Evolutionary conservation across 306 rosid genomes (phyloP).

Genomic region (Medicago arabica): DNA sequence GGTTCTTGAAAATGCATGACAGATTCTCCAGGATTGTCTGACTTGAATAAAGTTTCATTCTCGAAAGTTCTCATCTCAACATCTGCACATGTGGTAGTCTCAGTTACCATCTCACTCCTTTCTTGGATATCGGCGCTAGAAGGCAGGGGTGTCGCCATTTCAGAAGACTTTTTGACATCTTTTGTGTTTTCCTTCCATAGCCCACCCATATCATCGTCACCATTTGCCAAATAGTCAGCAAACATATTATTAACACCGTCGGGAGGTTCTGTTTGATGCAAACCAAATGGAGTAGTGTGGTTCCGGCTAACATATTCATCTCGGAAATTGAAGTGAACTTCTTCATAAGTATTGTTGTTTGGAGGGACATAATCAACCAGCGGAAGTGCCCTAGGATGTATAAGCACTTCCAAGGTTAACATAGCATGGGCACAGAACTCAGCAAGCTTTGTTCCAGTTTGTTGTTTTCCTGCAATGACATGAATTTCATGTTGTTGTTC

Average conservation of each 20-base stretch:
- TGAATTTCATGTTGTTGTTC: constrained; percentile 31
- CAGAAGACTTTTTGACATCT: constrained; percentile 43
- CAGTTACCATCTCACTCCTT: constrained; percentile 34
- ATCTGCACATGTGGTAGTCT: constrained; percentile 40
- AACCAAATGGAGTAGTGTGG: constrained; percentile 43
- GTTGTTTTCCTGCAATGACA: constrained; percentile 70
- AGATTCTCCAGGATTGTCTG: constrained; percentile 40
- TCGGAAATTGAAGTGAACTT: constrained; percentile 39
- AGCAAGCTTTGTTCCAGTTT: constrained; percentile 70
- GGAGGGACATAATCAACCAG: constrained; percentile 49
- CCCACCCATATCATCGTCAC: constrained; percentile 43
- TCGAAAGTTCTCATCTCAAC: constrained; percentile 43
- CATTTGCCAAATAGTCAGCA: constrained; percentile 55
- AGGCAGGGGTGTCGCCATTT: constrained; percentile 26
- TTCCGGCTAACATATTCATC: constrained; percentile 40
- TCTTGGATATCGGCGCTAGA: constrained; percentile 41
- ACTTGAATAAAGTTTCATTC: constrained; percentile 43
- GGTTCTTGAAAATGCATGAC: constrained; percentile 41
- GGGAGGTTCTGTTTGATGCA: constrained; percentile 40
- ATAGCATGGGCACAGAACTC: constrained; percentile 88
- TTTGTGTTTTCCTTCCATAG: constrained; percentile 42
- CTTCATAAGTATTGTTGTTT: constrained; percentile 38
- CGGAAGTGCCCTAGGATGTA: constrained; percentile 88
- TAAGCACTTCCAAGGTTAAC: constrained; percentile 81
- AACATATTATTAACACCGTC: constrained; percentile 53